These are phyloP conservation scores for Colletotrichum plurivorum DNA, from an alignment of 2,329 filamentous ascomycete genomes.

Conservation along the genomic window DNA sequence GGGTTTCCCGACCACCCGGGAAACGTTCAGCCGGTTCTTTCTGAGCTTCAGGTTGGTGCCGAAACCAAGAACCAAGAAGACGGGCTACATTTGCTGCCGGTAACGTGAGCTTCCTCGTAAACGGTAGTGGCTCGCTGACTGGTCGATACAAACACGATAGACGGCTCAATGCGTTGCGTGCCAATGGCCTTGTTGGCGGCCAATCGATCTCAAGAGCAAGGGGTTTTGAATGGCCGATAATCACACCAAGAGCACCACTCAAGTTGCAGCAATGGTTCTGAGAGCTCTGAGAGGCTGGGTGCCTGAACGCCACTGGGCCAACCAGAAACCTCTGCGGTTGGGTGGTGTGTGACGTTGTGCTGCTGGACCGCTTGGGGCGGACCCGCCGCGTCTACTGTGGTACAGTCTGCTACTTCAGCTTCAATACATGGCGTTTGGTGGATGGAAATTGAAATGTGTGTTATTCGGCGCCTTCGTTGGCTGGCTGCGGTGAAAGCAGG, in stretches of 20 bases:
- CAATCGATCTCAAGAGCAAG: constrained; percentile 28
- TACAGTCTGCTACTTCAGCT: background rate
- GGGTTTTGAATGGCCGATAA: constrained; percentile 19
- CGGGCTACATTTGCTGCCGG: constrained; percentile 5
- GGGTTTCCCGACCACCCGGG: constrained; percentile 4
- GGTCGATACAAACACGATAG: constrained; percentile 24
- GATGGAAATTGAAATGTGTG: constrained; percentile 1
- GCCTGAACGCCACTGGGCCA: constrained; percentile 9
- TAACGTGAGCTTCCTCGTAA: background rate
- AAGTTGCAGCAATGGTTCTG: constrained; percentile 9
- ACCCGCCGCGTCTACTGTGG: background rate
- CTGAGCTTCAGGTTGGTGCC: background rate
- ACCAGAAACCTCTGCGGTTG: constrained; percentile 20
- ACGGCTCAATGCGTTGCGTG: constrained; percentile 4
- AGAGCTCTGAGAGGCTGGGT: constrained; percentile 34
- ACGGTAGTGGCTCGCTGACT: constrained; percentile 4
- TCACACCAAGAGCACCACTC: constrained; percentile 22
- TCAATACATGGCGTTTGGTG: background rate
- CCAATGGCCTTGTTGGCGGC: constrained; percentile 10
- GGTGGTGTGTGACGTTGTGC: background rate
- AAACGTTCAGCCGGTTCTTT: background rate
- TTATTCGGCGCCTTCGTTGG: constrained; percentile 5
- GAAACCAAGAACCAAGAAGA: background rate
- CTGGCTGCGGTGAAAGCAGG: background rate
- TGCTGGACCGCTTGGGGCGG: constrained; percentile 4